Evolutionary conservation across 1,284 basidiomycete genomes (phyloP), one percentile per base, ranked within the genome.

Genomic region (Ceratobasidium sp.): DNA sequence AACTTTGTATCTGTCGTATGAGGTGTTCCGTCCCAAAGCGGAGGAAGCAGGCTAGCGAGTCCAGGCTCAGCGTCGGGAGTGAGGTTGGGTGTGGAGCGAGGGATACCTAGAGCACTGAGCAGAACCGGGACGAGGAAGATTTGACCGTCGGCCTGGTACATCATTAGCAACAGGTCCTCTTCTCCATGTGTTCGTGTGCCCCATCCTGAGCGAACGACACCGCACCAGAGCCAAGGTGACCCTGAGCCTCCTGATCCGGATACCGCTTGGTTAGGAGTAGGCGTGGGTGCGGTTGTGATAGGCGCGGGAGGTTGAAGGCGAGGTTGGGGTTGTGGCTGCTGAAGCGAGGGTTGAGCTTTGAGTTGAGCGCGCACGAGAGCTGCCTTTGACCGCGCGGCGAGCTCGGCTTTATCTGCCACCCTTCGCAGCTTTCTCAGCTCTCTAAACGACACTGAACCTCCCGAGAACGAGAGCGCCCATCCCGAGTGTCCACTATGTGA

Each of bases 221-320:
- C 67, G 22, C 54, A 71, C 67, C 67, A 71, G 7, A 71, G 22
- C 67, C 67, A 71, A 14, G 54, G 45, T 14, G 53, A 19, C n/a
- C 48, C 47, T n/a, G 56, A 19, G 36, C 36, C 36, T 41, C 36
- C 36, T 41, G 36, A 41, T 41, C 6, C 36, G 36, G 36, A 41
- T 41, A 11, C 4, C 11, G 6, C 36, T 41, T 41, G 36, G 36
- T 41, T 41, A 11, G 56, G 41, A 24, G 31, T 27, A n/a, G 27
- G 36, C 27, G 15, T 47, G 7, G 63, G 63, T n/a, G 27, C 15
- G 15, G 19, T 22, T 17, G 31, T 14, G 27, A 29, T 31, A n/a
- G 67, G 67, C 45, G 66, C 29, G 4, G 41, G 60, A n/a, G 67
- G n/a, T 19, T 24, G 67, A 27, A 24, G 41, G 1, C 31, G 54